Evolutionary conservation across 768 basidiomycete species (phyloP).

Genomic region (Gelatoporia subvermispora): DNA sequence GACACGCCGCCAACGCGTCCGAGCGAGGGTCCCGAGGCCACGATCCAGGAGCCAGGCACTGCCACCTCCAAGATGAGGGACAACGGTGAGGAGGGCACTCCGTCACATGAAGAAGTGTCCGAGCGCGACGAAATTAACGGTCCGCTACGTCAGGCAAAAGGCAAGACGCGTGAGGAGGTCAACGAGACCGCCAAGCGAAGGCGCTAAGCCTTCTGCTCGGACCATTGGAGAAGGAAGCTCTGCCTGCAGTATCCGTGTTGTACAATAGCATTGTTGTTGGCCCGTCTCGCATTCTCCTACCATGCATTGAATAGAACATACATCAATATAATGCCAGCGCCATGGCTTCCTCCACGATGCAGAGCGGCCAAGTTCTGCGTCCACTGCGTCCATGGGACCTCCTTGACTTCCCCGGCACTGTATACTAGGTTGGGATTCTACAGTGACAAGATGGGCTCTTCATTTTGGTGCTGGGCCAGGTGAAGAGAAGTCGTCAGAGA

Average conservation of each 20-base stretch:
- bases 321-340: too few relatives aligned
- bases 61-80: slow-evolving; percentile 8
- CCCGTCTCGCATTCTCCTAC: not conserved
- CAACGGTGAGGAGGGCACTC: slow-evolving; percentile 3
- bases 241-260: not conserved
- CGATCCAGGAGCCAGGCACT: slow-evolving; percentile 8
- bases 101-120: slow-evolving; percentile 13
- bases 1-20: slow-evolving; percentile 2
- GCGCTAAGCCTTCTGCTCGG: not conserved
- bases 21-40: slow-evolving; percentile 1
- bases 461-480: too few relatives aligned
- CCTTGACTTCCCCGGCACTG: too few relatives aligned
- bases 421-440: too few relatives aligned
- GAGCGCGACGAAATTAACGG: slow-evolving; percentile 21
- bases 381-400: too few relatives aligned
- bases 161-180: slow-evolving; percentile 1
- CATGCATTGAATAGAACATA: too few relatives aligned
- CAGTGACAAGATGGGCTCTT: too few relatives aligned
- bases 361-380: too few relatives aligned
- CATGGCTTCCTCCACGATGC: too few relatives aligned
- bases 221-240: not conserved
- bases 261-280: not conserved
- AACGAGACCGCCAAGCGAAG: not conserved
- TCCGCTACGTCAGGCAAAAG: slow-evolving; percentile 12
- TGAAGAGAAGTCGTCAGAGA: too few relatives aligned